Evolutionary conservation across 2,329 filamentous ascomycete genomes (phyloP).

Genomic region (Fusarium fujikuroi): DNA sequence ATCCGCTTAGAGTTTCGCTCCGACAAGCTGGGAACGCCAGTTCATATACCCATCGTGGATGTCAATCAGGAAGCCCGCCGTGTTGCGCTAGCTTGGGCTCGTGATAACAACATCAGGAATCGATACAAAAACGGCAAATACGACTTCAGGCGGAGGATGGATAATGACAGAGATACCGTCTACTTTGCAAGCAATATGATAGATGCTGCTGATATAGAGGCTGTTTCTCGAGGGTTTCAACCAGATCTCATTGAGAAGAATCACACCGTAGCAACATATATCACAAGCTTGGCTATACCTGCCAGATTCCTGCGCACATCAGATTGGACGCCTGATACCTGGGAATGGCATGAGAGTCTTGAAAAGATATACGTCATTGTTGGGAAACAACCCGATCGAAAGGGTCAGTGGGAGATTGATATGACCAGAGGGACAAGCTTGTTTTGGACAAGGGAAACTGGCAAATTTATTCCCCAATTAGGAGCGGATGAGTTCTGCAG

Average conservation of each 20-base stretch:
- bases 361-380: not conserved
- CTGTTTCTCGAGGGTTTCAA: not conserved
- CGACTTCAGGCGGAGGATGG: slow-evolving; percentile 15
- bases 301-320: not conserved
- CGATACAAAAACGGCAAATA: not conserved
- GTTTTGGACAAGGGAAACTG: not conserved
- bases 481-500: not conserved
- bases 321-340: fast-evolving
- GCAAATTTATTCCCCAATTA: not conserved
- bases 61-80: slow-evolving; percentile 13
- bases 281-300: slow-evolving; percentile 6
- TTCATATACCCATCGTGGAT: not conserved
- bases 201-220: not conserved
- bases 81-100: slow-evolving; percentile 2
- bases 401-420: slow-evolving; percentile 12
- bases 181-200: slow-evolving; percentile 13
- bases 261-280: not conserved
- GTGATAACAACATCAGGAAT: not conserved
- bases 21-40: not conserved
- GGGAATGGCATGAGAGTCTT: not conserved
- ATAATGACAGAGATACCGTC: not conserved
- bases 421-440: not conserved
- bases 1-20: slow-evolving; percentile 6
- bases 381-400: not conserved
- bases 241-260: not conserved